A percentile compares a stretch with the other conserved stretches of the same genome.
Conservation (phyloP, 192 early-diverging fungal species). For the Gamsiella multidivaricata region DNA sequence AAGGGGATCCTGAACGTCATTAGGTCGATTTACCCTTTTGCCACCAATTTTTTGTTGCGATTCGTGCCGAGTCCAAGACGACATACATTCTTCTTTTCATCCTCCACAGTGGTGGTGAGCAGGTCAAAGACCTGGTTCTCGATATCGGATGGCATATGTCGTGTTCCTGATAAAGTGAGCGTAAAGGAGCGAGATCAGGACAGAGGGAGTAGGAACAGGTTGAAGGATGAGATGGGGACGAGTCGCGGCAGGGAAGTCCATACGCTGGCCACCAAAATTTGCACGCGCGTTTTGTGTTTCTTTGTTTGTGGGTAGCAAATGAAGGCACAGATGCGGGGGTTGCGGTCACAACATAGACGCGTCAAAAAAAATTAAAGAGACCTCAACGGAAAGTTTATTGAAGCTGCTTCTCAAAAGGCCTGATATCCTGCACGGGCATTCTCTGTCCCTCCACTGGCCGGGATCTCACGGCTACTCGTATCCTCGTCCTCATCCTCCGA, state of each 20-base stretch:
- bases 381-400: background rate
- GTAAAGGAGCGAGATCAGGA: background rate
- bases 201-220: background rate
- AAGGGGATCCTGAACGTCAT: background rate
- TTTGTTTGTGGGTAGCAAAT: too few relatives aligned
- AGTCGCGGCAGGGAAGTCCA: too few relatives aligned
- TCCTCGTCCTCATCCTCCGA: constrained; percentile 37
- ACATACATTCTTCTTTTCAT: constrained; percentile 47
- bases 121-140: constrained; percentile 42
- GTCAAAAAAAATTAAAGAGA: too few relatives aligned
- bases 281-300: too few relatives aligned
- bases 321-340: background rate
- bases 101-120: constrained; percentile 27
- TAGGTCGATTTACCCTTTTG: constrained; percentile 4
- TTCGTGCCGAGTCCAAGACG: too few relatives aligned
- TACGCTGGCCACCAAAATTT: too few relatives aligned
- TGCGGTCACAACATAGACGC: background rate
- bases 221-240: too few relatives aligned
- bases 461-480: constrained; percentile 9
- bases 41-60: constrained; percentile 27
- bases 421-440: constrained; percentile 20
- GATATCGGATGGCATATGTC: constrained; percentile 18
- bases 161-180: background rate
- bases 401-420: constrained; percentile 8
- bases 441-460: background rate